Base-by-base conservation (phyloP, 306 rosid genomes). In the Sicyos baderoa region DNA sequence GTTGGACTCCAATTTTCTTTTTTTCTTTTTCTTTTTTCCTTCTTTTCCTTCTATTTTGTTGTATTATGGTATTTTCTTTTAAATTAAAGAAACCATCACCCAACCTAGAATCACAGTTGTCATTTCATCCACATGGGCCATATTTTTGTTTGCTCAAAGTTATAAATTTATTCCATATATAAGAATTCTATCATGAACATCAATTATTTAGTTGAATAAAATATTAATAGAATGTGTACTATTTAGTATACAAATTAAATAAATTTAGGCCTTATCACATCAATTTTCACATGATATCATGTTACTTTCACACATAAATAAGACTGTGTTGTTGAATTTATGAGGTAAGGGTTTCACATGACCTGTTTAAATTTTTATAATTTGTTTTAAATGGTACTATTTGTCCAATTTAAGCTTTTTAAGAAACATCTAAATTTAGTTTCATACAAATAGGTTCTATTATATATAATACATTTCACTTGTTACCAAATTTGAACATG, bases 241-340 rank as follows among this genome's bases (percentile, higher is more conserved):
- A 22, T 55, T 55, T 55, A 9, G 5, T 55, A 11, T 21, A 55
- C 8, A 49, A 49, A 4, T 10, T 37, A 37, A 37, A 37, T 37
- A 37, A 37, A 37, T 4, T 37, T 6, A 4, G 9, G 9, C 44
- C 44, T 35, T 35, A 35, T 35, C 40, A 57, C 1, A 57, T 16
- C 40, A 57, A 57, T 57, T 57, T 57, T 57, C 63, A 57, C 12
- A 29, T 59, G 22, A 59, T 59, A 16, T 29, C 14, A 57, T 27
- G 12, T 25, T 6, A 57, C 12, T 57, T 27, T 27, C 32, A 57
- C n/a, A 57, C 63, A 14, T 57, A 40, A 0, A 40, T 22, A 25
- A 57, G 9, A 57, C 25, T 57, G 5, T 14, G 63, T 57, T 25
- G 63, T 2, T 15, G 10, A 23, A 11, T 1, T 56, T 56, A 56